Evolutionary conservation across 2,329 filamentous ascomycete species (phyloP).

Genomic region (Aspergillus arachidicola): DNA sequence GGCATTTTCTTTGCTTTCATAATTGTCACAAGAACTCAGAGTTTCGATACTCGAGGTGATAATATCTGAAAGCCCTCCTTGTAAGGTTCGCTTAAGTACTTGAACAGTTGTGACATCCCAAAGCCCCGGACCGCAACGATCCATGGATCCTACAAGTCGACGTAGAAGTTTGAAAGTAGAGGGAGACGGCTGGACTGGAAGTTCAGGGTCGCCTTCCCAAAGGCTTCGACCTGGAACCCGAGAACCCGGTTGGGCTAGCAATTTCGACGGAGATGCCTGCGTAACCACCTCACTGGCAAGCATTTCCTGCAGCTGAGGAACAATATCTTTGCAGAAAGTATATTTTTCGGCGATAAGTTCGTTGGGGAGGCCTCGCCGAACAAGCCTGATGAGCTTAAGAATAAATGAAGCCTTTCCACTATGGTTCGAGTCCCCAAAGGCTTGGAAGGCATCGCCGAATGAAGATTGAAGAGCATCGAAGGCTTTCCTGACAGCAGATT

Average conservation of each 20-base stretch:
- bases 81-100: constrained; percentile 63
- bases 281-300: constrained; percentile 59
- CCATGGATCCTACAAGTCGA: constrained; percentile 68
- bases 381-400: constrained; percentile 72
- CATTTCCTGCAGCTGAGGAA: constrained; percentile 65
- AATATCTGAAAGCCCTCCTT: constrained; percentile 48
- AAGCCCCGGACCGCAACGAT: constrained; percentile 70
- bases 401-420: constrained; percentile 63
- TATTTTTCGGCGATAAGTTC: constrained; percentile 42
- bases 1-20: constrained; percentile 6
- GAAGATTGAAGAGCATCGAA: constrained; percentile 57
- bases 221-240: constrained; percentile 65
- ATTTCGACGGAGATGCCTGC: constrained; percentile 45
- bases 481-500: constrained; percentile 58
- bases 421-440: constrained; percentile 51
- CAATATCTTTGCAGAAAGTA: constrained; percentile 61
- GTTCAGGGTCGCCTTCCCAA: constrained; percentile 76
- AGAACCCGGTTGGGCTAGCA: constrained; percentile 48
- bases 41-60: constrained; percentile 27
- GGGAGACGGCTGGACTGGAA: constrained; percentile 80
- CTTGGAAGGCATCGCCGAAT: constrained; percentile 47
- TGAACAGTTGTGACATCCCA: constrained; percentile 73
- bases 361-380: constrained; percentile 67
- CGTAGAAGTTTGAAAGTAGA: constrained; percentile 72
- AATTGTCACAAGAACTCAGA: constrained; percentile 17